These are phyloP conservation scores for Lactarius indigo DNA, from an alignment of 768 basidiomycete genomes.

Conservation along the genomic window DNA sequence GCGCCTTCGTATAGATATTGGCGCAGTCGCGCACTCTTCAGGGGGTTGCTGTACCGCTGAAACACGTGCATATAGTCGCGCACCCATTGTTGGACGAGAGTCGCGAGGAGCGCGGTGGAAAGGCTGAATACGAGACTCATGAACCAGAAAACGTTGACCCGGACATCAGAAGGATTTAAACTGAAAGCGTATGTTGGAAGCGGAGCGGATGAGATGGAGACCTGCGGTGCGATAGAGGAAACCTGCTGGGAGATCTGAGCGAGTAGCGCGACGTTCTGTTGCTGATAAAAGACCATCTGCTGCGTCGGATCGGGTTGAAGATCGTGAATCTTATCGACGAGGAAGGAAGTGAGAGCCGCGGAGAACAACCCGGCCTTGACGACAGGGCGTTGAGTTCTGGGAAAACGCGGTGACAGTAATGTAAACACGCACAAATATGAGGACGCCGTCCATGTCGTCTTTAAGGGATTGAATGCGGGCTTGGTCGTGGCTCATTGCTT, in stretches of 20 bases:
- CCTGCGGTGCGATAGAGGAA: too few species aligned
- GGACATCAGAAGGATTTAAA: too few species aligned
- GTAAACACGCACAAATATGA: not conserved
- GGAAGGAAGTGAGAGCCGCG: conserved; percentile 7
- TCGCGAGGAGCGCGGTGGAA: too few species aligned
- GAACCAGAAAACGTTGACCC: too few species aligned
- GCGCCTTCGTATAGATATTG: conserved; percentile 38
- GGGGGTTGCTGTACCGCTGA: conserved; percentile 30
- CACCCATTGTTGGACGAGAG: too few species aligned
- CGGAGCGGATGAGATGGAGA: too few species aligned
- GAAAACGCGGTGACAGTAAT: not conserved
- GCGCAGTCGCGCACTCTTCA: conserved; percentile 39
- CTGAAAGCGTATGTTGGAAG: too few species aligned
- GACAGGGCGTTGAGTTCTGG: not conserved
- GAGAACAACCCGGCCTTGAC: conserved; percentile 17
- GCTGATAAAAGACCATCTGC: too few species aligned
- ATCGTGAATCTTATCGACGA: conserved; percentile 5
- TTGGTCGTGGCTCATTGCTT: not conserved
- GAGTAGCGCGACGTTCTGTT: too few species aligned
- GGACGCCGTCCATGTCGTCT: not conserved
- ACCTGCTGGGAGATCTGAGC: too few species aligned
- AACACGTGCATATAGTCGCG: conserved; percentile 34
- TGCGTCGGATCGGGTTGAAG: not conserved
- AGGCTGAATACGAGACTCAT: too few species aligned
- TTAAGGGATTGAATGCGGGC: not conserved